Evolutionary conservation across 2,329 filamentous ascomycete species (phyloP).

Genomic region (Aspergillus ruber): DNA sequence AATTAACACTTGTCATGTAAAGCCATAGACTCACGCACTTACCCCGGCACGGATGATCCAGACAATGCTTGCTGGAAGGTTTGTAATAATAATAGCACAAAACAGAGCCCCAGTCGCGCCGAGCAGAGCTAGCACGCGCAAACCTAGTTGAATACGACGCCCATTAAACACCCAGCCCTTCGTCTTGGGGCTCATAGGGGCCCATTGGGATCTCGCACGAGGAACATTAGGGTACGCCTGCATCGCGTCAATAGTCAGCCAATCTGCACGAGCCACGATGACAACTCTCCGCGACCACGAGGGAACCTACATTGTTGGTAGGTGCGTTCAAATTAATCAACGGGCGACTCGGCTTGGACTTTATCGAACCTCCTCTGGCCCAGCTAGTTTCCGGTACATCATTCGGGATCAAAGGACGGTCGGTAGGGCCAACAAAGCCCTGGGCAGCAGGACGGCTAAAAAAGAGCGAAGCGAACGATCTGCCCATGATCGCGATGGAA

Average conservation of each 20-base stretch:
- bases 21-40: constrained; percentile 29
- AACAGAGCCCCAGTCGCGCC: constrained; percentile 66
- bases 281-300: constrained; percentile 2
- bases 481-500: constrained; percentile 39
- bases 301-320: constrained; percentile 61
- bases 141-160: constrained; percentile 60
- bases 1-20: background rate
- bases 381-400: constrained; percentile 75
- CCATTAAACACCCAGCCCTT: constrained; percentile 66
- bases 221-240: constrained; percentile 48
- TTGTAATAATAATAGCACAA: constrained; percentile 69
- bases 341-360: constrained; percentile 65
- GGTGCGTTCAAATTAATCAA: constrained; percentile 77
- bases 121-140: constrained; percentile 62
- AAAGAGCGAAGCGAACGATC: constrained; percentile 62
- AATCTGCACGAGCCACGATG: background rate
- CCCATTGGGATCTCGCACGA: constrained; percentile 55
- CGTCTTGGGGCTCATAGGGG: constrained; percentile 61
- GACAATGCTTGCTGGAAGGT: constrained; percentile 56
- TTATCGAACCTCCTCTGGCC: constrained; percentile 50
- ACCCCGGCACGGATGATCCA: constrained; percentile 76
- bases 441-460: constrained; percentile 56
- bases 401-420: constrained; percentile 73
- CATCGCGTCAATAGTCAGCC: background rate
- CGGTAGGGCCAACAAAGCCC: constrained; percentile 47